Evolutionary conservation across 164 flowering plant genomes (phyloP).

Genomic region (Tinospora cordifolia): DNA sequence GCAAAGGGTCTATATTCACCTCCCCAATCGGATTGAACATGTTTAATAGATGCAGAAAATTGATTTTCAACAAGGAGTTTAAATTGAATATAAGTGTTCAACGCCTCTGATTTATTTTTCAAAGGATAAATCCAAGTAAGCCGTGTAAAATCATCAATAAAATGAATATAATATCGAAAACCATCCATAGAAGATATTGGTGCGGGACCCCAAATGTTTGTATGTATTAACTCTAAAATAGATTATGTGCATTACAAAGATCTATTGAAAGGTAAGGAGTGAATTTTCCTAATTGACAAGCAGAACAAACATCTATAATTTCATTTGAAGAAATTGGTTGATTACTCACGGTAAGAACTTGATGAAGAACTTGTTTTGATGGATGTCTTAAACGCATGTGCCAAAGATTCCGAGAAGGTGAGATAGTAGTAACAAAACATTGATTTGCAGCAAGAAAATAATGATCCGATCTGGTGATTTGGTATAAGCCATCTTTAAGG

Average conservation of each 20-base stretch:
- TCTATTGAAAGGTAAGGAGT: too few species aligned
- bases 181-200: background rate
- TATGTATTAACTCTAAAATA: too few species aligned
- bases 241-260: too few species aligned
- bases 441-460: too few species aligned
- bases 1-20: background rate
- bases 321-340: too few species aligned
- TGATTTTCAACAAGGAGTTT: background rate
- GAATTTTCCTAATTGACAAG: background rate
- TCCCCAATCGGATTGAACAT: background rate
- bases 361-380: background rate
- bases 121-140: background rate
- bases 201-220: background rate
- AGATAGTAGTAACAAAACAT: background rate
- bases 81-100: background rate
- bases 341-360: background rate
- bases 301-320: background rate
- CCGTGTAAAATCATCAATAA: background rate
- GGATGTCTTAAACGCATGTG: background rate
- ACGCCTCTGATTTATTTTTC: background rate
- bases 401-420: background rate
- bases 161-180: background rate
- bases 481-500: background rate
- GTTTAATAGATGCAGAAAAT: background rate
- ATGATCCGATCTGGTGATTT: too few species aligned